Conservation (phyloP, 1,284 basidiomycete species). For the Anthracocystis panici-leucophaei region DNA sequence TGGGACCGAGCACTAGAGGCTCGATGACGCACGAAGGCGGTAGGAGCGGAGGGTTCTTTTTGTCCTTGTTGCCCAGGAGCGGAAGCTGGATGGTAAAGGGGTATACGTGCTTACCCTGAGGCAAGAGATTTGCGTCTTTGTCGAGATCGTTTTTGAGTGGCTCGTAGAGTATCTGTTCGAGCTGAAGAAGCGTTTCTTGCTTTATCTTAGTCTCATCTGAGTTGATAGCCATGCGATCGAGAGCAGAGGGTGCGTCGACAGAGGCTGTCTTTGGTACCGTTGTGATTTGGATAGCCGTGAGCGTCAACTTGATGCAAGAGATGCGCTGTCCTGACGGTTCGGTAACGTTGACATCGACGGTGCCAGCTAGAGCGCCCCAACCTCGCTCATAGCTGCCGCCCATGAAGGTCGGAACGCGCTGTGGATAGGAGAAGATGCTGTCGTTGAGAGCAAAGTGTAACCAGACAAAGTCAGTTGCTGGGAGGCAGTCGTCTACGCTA, state of each 20-base stretch:
- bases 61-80: slow-evolving; percentile 26
- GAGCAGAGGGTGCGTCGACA: slow-evolving; percentile 27
- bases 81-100: slow-evolving; percentile 51
- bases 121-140: slow-evolving; percentile 26
- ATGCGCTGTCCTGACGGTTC: slow-evolving; percentile 45
- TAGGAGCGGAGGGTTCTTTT: slow-evolving; percentile 25
- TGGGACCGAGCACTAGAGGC: slow-evolving; percentile 33
- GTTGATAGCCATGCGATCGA: slow-evolving; percentile 27
- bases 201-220: slow-evolving; percentile 45
- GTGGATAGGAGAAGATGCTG: slow-evolving; percentile 52
- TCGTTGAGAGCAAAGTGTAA: not conserved
- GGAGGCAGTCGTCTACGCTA: no score
- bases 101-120: slow-evolving; percentile 46
- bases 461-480: not conserved
- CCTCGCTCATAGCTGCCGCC: slow-evolving; percentile 57
- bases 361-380: slow-evolving; percentile 54
- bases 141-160: slow-evolving; percentile 19
- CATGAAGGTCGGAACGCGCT: slow-evolving; percentile 62
- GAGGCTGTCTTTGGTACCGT: slow-evolving; percentile 38
- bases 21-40: slow-evolving; percentile 44
- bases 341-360: slow-evolving; percentile 33
- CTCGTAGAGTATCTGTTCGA: slow-evolving; percentile 50
- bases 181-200: slow-evolving; percentile 46
- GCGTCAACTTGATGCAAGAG: slow-evolving; percentile 49
- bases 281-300: slow-evolving; percentile 41